Evolutionary conservation across 257 asterid genomes (phyloP), one percentile per base, ranked within the genome.

Genomic region (Salvia splendens): DNA sequence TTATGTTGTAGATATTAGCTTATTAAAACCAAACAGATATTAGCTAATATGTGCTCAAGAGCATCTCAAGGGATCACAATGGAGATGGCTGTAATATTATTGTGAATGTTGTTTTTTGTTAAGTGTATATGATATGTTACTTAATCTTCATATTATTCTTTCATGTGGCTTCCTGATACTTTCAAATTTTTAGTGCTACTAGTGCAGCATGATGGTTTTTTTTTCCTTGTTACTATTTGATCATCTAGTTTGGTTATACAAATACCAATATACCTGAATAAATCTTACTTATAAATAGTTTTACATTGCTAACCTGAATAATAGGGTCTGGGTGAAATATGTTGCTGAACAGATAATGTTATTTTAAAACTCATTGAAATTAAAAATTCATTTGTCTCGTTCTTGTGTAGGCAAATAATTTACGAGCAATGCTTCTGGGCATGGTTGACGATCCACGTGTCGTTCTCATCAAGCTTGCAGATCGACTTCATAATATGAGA

Each of bases 381-480:
- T 69, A 43, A 42, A 41, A 47, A 52, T 55, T 70, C 50, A 54
- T 61, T 17, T 62, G 10, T 56, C 64, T 74, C 16, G 50, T 77
- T 12, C 61, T 70, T 70, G 73, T 68, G 64, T 72, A 93, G 97
- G 98, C 97, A 78, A 86, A 93, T 79, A 90, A 80, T 77, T 78
- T 93, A 76, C 92, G 98, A 70, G 96, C 85, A 77, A 93, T 93
- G 98, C 80, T 93, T 74, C 82, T 93, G 80, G 97, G 98, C 77
- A 93, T 93, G 98, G 89, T 93, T 55, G 90, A 93, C 73, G 98
- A 93, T 86, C 98, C 98, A 64, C 95, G 98, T 50, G 97, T 88
- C 46, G 96, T 93, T 82, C 98, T 93, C 80, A 84, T 90, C 81
- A 93, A 93, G 91, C 98, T 93, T 76, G 97, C 97, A 38, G 98